phyloP scores from a whole-genome alignment of 345 rosid genomes.

The Linum lewisii region DNA sequence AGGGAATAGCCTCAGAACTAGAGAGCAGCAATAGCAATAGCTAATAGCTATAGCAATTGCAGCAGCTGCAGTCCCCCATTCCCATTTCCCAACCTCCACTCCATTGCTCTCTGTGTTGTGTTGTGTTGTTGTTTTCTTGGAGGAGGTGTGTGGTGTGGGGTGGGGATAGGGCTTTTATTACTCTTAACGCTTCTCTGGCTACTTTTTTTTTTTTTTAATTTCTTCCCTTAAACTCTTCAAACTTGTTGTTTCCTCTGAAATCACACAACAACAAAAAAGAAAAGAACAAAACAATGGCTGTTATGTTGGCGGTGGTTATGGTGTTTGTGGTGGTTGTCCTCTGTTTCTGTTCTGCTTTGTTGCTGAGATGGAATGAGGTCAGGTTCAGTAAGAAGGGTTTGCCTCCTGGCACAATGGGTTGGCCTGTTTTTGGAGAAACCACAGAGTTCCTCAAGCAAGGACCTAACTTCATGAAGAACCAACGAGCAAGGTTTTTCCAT shows the following conservation, averaged over 20 bases:
- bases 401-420: slow-evolving; percentile 94
- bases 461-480: slow-evolving; percentile 68
- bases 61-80: background rate
- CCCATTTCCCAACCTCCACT: too few relatives aligned
- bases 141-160: too few relatives aligned
- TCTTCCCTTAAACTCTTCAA: too few relatives aligned
- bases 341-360: slow-evolving; percentile 42
- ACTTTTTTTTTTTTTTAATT: too few relatives aligned
- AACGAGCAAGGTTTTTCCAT: slow-evolving; percentile 43
- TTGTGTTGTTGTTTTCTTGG: background rate
- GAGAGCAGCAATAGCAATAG: background rate
- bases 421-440: slow-evolving; percentile 84
- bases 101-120: too few relatives aligned
- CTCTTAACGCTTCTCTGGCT: background rate
- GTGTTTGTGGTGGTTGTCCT: slow-evolving; percentile 20
- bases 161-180: too few relatives aligned
- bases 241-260: too few relatives aligned
- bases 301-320: slow-evolving; percentile 30
- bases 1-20: background rate
- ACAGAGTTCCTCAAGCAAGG: slow-evolving; percentile 69
- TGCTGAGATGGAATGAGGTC: slow-evolving; percentile 64
- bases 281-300: slow-evolving; percentile 40
- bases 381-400: slow-evolving; percentile 45
- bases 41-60: too few relatives aligned
- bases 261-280: too few relatives aligned